Conservation (phyloP, 2,329 filamentous ascomycete genomes). For the Talaromyces sp. region DNA sequence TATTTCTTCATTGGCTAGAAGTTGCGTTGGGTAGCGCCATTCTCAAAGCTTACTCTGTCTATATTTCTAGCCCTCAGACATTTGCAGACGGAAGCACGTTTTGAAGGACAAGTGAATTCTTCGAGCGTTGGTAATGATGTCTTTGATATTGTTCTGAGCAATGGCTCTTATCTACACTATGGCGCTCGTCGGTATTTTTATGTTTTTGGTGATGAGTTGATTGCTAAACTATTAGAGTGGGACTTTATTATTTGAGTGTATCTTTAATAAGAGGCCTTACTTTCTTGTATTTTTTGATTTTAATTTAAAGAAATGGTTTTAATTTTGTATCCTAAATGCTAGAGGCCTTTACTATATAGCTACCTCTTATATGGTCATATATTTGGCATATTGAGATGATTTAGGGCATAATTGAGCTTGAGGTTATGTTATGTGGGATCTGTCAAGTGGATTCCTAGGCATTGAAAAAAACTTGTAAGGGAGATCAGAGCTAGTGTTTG, state of each 20-base stretch:
- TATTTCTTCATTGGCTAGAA: neutral
- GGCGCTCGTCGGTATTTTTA: no score
- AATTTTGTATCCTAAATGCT: no score
- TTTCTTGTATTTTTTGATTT: no score
- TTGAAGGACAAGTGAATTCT: neutral
- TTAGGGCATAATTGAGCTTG: neutral
- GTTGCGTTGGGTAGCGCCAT: neutral
- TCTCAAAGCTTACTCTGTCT: neutral
- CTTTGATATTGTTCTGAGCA: no score
- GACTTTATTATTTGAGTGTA: no score
- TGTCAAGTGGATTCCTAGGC: neutral
- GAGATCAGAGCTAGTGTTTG: neutral
- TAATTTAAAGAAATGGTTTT: no score
- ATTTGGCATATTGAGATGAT: neutral
- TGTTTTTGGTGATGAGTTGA: no score
- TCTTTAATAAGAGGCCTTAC: no score
- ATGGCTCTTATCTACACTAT: no score
- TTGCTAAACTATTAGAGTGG: no score
- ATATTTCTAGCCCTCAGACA: neutral
- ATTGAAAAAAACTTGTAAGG: neutral
- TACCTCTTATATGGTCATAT: neutral
- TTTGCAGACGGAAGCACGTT: neutral
- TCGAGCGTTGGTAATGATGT: neutral
- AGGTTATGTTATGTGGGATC: neutral
- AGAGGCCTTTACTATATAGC: neutral